Evolutionary conservation across 139 green algal species (phyloP), one percentile per base, ranked within the genome.

Genomic region (Nannochloris sp.): DNA sequence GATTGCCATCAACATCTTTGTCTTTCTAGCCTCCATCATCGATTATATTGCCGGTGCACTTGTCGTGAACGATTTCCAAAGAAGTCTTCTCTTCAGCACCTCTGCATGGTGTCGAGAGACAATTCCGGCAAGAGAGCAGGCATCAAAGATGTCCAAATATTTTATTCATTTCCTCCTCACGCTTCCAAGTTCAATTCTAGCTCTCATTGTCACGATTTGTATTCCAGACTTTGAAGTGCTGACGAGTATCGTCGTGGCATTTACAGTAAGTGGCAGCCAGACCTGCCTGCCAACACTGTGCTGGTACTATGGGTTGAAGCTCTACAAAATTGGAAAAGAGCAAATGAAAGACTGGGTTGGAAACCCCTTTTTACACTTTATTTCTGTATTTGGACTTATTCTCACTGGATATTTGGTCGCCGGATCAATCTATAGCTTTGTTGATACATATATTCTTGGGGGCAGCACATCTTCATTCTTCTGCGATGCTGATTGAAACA

Each of bases 221-320:
- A 53, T 53, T 10, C 46, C 46, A 53, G 46, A 53, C 46, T 53
- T 53, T 53, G 46, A 53, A 53, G 46, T 53, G 20, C 20, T 53
- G 1, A 53, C 46, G 46, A 28, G 17, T 28, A 53, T 53, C 17
- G 46, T 53, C 6, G 46, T 53, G 16, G 46, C 46, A 20, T 23
- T 53, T 5, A 53, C 46, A 26, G 46, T 53, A 0, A 53, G 46
- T 53, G 46, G 46, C 46, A 28, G 17, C 17, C 46, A 53, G 46
- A 53, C 46, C 17, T 53, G 46, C 46, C 4, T 53, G 16, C 16
- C 46, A 28, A 53, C 46, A 28, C 16, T 53, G 4, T 20, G 16
- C 46, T 53, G 46, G 46, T 28, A 28, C 17, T 53, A 53, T 53
- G 46, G 46, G 5, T 25, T 53, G n/a, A 53, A 53, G 12, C 46